Evolutionary conservation across 2,329 filamentous ascomycete species (phyloP).

Genomic region (Colletotrichum coccodes): DNA sequence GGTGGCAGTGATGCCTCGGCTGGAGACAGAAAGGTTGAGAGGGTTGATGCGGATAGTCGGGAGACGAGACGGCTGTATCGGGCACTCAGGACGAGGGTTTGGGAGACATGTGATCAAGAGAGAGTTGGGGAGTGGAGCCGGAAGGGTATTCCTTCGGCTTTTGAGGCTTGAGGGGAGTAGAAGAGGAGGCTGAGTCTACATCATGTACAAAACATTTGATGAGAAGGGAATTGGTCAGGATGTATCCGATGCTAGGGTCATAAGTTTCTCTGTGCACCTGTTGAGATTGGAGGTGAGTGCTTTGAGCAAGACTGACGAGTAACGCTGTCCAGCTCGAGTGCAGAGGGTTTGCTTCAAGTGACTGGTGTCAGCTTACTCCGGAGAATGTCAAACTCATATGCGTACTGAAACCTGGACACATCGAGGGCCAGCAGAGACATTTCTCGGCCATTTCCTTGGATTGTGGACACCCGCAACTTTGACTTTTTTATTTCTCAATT

Average conservation of each 20-base stretch:
- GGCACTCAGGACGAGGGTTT: slow-evolving; percentile 66
- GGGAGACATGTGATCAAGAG: slow-evolving; percentile 74
- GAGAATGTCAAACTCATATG: too few relatives aligned
- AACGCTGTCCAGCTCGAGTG: background rate
- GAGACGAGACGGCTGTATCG: slow-evolving; percentile 61
- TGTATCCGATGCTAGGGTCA: background rate
- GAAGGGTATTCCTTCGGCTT: slow-evolving; percentile 46
- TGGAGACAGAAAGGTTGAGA: background rate
- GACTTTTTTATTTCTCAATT: too few relatives aligned
- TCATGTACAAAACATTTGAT: background rate
- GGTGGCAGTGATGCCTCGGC: slow-evolving; percentile 8
- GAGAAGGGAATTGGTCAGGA: background rate
- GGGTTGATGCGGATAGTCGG: background rate
- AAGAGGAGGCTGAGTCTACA: background rate
- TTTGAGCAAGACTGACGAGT: background rate
- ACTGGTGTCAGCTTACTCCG: too few relatives aligned
- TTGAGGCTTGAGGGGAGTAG: slow-evolving; percentile 6
- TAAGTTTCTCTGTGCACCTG: too few relatives aligned
- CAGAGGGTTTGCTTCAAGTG: too few relatives aligned
- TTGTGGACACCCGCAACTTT: too few relatives aligned
- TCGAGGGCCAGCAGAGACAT: too few relatives aligned
- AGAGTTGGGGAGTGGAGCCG: slow-evolving; percentile 75
- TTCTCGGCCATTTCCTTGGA: too few relatives aligned
- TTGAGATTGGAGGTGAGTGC: background rate
- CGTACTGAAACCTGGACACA: too few relatives aligned